Conservation (phyloP, 495 filamentous ascomycete genomes). For the Lophiostoma macrostomum region DNA sequence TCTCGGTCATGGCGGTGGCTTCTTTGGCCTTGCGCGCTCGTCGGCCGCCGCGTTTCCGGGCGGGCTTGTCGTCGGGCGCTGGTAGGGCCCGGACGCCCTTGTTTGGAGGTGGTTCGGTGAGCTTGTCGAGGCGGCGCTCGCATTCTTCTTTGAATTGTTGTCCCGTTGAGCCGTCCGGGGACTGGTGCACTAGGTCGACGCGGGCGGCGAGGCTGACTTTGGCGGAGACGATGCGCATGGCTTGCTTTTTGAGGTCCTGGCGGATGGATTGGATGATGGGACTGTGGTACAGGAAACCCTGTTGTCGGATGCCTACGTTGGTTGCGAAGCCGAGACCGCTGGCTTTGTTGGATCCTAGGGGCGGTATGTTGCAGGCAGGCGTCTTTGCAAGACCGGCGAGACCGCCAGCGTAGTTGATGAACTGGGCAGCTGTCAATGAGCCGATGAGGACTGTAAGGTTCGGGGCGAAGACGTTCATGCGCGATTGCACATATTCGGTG, state of each 20-base stretch:
- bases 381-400: slow-evolving; percentile 84
- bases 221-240: slow-evolving; percentile 90
- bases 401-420: slow-evolving; percentile 90
- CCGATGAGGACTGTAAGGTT: slow-evolving; percentile 93
- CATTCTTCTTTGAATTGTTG: slow-evolving; percentile 80
- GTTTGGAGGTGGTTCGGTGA: slow-evolving; percentile 90
- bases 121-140: slow-evolving; percentile 84
- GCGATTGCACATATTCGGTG: slow-evolving; percentile 93
- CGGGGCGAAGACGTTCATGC: slow-evolving; percentile 93
- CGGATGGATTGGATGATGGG: slow-evolving; percentile 80
- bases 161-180: slow-evolving; percentile 76
- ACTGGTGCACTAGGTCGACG: slow-evolving; percentile 80
- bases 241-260: slow-evolving; percentile 84
- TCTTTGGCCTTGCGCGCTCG: slow-evolving; percentile 95
- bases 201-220: slow-evolving; percentile 91
- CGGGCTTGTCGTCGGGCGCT: slow-evolving; percentile 92
- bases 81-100: slow-evolving; percentile 84
- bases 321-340: slow-evolving; percentile 84
- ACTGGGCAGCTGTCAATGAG: slow-evolving; percentile 90
- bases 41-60: slow-evolving; percentile 87
- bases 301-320: slow-evolving; percentile 85
- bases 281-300: slow-evolving; percentile 92
- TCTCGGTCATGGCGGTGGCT: slow-evolving; percentile 92
- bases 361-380: slow-evolving; percentile 86
- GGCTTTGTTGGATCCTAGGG: slow-evolving; percentile 83